Base-by-base conservation (phyloP, 805 yeast genomes). In the Middelhovenomyces tepae region DNA sequence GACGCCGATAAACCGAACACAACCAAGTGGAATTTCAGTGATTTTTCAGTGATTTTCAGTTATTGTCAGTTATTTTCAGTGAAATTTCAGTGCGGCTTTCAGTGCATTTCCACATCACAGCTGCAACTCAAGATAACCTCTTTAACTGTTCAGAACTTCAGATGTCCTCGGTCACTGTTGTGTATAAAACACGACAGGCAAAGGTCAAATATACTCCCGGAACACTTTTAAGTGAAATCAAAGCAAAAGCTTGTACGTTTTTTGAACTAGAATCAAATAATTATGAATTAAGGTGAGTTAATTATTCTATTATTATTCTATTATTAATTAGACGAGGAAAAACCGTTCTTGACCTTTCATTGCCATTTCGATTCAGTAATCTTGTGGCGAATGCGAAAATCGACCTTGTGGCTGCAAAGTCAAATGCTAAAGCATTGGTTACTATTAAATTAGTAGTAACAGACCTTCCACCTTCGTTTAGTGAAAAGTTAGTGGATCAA, bases 351-450 rank as follows among this genome's bases (percentile, higher is more conserved):
- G 33, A 35, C 20, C 39, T 28, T 19, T 27, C 42, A 2, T 35
- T 42, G 9, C 47, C 45, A 14, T 34, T 39, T 20, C 35, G 44
- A 27, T 39, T 42, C 23, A 43, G 39, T 21, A 40, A 40, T 28
- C 31, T 38, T 21, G 46, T 39, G n/a, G 29, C 38, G n/a, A 44
- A 38, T 29, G 40, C 50, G 3, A 45, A 44, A 22, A 22, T 48
- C 30, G 50, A 45, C 16, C 36, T 48, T 10, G 43, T 42, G 5
- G 24, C 32, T n/a, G 35, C 40, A n/a, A 16, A 20, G 11, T 13
- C 15, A 14, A 21, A 22, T 11, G 27, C 4, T 16, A 15, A 18
- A 4, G 11, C 23, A 20, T 27, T 16, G 11, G 36, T 39, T 13
- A 28, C 27, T 30, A 27, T 47, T 23, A 40, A 39, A 34, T 18